phyloP scores from a whole-genome alignment of 176 grass and related monocot species.

The Triticum dicoccoides region DNA sequence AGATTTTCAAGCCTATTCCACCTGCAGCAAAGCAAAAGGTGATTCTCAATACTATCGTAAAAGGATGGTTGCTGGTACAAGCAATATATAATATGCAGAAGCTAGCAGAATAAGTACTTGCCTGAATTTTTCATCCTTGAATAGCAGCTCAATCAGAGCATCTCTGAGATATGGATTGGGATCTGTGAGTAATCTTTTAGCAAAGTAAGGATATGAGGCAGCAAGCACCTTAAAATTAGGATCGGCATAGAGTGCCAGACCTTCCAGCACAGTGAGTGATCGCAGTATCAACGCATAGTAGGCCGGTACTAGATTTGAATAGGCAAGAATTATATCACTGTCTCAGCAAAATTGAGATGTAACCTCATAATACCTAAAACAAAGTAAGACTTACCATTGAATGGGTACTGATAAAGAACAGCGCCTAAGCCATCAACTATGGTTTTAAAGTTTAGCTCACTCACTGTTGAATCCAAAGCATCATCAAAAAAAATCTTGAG shows the following conservation, averaged over 20 bases:
- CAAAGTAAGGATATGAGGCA: conserved; percentile 98
- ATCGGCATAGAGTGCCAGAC: conserved; percentile 91
- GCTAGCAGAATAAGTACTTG: conserved; percentile 34
- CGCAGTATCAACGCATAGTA: conserved; percentile 94
- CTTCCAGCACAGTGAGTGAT: conserved; percentile 95
- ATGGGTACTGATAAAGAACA: conserved; percentile 94
- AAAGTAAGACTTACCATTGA: conserved; percentile 69
- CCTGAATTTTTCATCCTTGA: conserved; percentile 99
- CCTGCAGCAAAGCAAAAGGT: conserved; percentile 41
- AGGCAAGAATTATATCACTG: conserved; percentile 34
- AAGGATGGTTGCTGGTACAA: background rate
- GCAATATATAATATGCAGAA: conserved; percentile 4
- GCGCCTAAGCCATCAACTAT: conserved; percentile 87
- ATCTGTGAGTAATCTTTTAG: conserved; percentile 95
- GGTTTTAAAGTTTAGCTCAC: conserved; percentile 96
- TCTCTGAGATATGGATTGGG: conserved; percentile 99
- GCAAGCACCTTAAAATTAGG: conserved; percentile 98
- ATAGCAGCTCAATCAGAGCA: conserved; percentile 91
- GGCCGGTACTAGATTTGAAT: conserved; percentile 67
- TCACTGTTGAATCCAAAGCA: conserved; percentile 91
- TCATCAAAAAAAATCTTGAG: conserved; percentile 93
- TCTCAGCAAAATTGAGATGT: background rate
- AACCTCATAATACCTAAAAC: background rate
- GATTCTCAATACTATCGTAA: conserved; percentile 13
- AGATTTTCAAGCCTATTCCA: conserved; percentile 99